These are phyloP conservation scores for Saturnispora saitoi DNA, from an alignment of 805 yeast species.

Conservation along the genomic window DNA sequence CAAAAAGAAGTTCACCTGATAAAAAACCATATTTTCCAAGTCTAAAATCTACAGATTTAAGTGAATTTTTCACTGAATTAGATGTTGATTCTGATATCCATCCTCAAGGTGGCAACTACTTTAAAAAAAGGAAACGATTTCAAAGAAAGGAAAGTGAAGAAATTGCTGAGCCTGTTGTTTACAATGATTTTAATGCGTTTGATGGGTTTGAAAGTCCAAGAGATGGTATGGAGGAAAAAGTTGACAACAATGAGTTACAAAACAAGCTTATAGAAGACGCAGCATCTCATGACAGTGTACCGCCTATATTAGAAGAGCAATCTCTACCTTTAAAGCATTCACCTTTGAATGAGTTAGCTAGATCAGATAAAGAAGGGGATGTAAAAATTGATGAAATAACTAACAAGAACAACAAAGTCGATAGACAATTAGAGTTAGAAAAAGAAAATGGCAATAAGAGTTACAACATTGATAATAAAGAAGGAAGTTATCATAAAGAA, in stretches of 20 bases:
- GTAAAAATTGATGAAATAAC: no score
- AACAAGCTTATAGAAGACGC: no score
- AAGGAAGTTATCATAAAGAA: background rate
- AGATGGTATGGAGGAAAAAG: background rate
- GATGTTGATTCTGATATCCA: slow-evolving; percentile 19
- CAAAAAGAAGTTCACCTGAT: slow-evolving; percentile 2
- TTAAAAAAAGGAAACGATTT: slow-evolving; percentile 5
- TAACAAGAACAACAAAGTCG: no score
- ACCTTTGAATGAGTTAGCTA: no score
- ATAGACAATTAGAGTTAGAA: no score
- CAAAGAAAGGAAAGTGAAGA: slow-evolving; percentile 1
- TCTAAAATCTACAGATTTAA: slow-evolving; percentile 13
- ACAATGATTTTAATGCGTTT: slow-evolving; percentile 8
- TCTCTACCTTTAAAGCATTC: no score
- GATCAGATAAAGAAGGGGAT: no score
- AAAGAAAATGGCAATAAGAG: background rate
- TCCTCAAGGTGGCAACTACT: slow-evolving; percentile 8
- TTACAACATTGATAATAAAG: background rate
- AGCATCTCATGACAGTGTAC: no score
- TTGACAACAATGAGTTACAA: no score
- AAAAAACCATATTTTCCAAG: slow-evolving; percentile 5
- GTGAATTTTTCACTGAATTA: slow-evolving; percentile 13
- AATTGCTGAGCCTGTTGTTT: background rate
- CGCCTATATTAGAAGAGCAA: no score
- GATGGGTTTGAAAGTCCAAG: background rate